phyloP scores from a whole-genome alignment of 1,284 basidiomycete genomes.

The Leccinum solheimii region DNA sequence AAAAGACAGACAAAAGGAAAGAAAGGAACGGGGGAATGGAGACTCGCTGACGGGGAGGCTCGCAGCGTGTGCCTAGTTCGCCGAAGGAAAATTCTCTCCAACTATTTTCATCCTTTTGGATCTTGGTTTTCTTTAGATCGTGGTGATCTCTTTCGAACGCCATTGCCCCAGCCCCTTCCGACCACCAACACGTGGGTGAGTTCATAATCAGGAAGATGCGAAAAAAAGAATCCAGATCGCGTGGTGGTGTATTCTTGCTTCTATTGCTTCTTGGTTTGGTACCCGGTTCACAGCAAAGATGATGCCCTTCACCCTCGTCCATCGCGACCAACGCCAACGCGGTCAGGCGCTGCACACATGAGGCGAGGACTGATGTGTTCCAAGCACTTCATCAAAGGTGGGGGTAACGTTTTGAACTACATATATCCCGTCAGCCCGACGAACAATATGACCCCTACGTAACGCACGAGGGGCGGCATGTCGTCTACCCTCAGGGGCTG shows the following conservation, averaged over 20 bases:
- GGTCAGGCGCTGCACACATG: not conserved
- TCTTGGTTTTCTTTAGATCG: not conserved
- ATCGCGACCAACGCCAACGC: not conserved
- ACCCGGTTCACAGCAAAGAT: slow-evolving; percentile 1
- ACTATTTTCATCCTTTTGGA: not conserved
- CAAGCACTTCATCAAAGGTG: not conserved
- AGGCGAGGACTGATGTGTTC: not conserved
- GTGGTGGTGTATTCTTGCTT: not conserved
- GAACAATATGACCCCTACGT: not conserved
- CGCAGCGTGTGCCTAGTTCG: slow-evolving; percentile 1
- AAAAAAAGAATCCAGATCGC: not conserved
- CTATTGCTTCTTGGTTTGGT: not conserved
- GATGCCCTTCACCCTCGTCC: not conserved
- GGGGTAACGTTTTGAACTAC: not conserved
- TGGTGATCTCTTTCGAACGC: not conserved
- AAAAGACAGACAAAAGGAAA: not conserved
- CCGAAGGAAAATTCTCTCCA: not conserved
- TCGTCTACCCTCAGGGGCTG: not conserved
- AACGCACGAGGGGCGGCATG: not conserved
- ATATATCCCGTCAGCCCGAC: not conserved
- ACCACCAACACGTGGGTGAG: not conserved
- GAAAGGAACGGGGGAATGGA: not conserved
- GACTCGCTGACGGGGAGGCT: not conserved
- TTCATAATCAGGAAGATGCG: not conserved
- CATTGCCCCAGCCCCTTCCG: not conserved